Evolutionary conservation across 306 rosid genomes (phyloP).

Genomic region (Begonia peltatifolia): DNA sequence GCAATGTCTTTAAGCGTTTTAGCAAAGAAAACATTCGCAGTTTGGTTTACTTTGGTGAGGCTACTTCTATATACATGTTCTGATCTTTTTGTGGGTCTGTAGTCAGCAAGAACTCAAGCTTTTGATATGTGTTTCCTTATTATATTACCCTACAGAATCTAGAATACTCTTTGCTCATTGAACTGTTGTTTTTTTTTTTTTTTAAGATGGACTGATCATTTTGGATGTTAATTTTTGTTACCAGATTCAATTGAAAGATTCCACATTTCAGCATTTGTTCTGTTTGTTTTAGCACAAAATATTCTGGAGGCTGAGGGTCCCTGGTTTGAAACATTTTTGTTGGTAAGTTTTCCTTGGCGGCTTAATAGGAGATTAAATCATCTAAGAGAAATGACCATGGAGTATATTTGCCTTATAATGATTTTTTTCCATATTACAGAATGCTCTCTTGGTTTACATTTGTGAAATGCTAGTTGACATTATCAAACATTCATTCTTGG

Average conservation of each 20-base stretch:
- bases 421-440: too few species aligned
- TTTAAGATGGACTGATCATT: neutral
- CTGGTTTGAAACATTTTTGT: constrained; percentile 78
- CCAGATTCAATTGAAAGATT: constrained; percentile 97
- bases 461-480: constrained; percentile 91
- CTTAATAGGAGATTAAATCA: constrained; percentile 5
- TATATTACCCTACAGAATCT: too few species aligned
- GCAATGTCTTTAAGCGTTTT: constrained; percentile 84
- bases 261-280: constrained; percentile 82
- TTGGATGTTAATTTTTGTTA: constrained; percentile 13
- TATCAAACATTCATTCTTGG: constrained; percentile 89
- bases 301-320: constrained; percentile 98
- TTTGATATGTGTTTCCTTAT: neutral
- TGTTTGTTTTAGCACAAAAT: constrained; percentile 94
- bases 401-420: too few species aligned
- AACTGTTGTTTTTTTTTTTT: neutral
- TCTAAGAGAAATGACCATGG: too few species aligned
- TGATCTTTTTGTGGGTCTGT: too few species aligned
- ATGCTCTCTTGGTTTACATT: constrained; percentile 57
- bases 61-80: too few species aligned
- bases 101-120: too few species aligned
- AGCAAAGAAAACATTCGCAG: constrained; percentile 87
- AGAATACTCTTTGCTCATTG: neutral
- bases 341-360: constrained; percentile 36
- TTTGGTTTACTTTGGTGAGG: constrained; percentile 88